Base-by-base conservation (phyloP, 495 filamentous ascomycete species). In the Glarea lozoyensis region DNA sequence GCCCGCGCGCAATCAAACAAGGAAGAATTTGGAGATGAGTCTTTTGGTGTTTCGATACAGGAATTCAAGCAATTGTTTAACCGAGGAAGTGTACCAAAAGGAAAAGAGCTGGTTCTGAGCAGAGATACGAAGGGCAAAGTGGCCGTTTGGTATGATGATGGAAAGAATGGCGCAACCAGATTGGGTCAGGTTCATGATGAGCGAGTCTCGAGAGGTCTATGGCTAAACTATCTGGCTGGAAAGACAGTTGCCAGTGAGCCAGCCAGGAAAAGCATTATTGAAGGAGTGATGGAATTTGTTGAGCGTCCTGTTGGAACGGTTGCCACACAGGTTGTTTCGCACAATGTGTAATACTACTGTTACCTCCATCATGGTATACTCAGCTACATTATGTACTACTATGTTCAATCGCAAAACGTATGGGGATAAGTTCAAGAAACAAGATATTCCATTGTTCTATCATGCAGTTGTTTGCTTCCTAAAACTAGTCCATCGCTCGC, bases 221-320 rank as follows among this genome's bases (percentile, higher is more conserved):
- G 90, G 92, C 63, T 94, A 59, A 81, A 84, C 44, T 98, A 94
- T 63, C 61, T 98, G 25, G 87, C 78, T 15, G 93, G 89, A 6
- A 83, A 81, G 62, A 85, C 78, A 43, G 87, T 95, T 9, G 86
- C 88, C 3, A 93, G 86, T 55, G 87, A 94, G 52, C 72, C 72
- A 4, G 84, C 87, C 20, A 72, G 92, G 48, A 69, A 76, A 67
- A 88, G 73, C 42, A 79, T 98, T 42, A 83, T 94, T 3, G 82
- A 94, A 29, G 92, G 92, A 0, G 68, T 93, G 39, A 80, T 95
- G 74, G 79, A 76, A 43, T 77, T 96, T 64, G 89, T 90, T 12
- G 86, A 89, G 66, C 63, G 92, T 52, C 92, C 92, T 0, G 74
- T 94, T 34, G 90, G 89, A 6, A 93, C 87, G 0, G 77, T 94